Base-by-base conservation (phyloP, 495 filamentous ascomycete species). In the Xylaria curta region DNA sequence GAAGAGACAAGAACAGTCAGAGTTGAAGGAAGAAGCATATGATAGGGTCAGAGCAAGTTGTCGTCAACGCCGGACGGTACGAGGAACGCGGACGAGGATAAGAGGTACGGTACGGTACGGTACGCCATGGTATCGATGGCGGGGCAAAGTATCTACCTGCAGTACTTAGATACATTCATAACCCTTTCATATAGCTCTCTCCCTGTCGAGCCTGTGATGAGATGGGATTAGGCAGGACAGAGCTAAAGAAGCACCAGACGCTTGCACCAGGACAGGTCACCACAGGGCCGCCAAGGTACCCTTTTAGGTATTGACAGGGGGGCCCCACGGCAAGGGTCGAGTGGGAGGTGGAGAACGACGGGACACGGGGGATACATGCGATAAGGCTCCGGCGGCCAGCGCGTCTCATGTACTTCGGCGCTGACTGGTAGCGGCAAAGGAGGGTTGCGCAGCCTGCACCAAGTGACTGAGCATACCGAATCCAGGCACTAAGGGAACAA, bases 201-300 rank as follows among this genome's bases (percentile, higher is more conserved):
- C 26, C n/a, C n/a, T n/a, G n/a, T n/a, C n/a, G n/a, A n/a, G n/a
- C n/a, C 54, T 53, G 44, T 44, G 46, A 46, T 60, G 46, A 42
- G 28, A 42, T 42, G 56, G 59, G 58, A 63, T 70, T 63, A 69
- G 67, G 58, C 68, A 70, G 26, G 58, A 63, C 36, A 53, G 51
- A 19, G 31, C 51, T 31, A 31, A 31, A 31, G 28, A 31, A 3
- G n/a, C n/a, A 70, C 40, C 49, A 21, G 68, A 46, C 33, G 33
- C 15, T 24, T 58, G 69, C 46, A 65, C 60, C 46, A 15, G 69
- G 69, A 62, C 61, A 71, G 69, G 69, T 71, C 69, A 71, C 24
- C 26, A 64, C 40, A 65, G 38, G 33, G 4, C 49, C 46, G 33
- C 36, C 60, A 42, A 56, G 59, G 59, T 46, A 54, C 68, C 58